Base-by-base conservation (phyloP, 176 grass and related monocot genomes). In the Musa beccarii region DNA sequence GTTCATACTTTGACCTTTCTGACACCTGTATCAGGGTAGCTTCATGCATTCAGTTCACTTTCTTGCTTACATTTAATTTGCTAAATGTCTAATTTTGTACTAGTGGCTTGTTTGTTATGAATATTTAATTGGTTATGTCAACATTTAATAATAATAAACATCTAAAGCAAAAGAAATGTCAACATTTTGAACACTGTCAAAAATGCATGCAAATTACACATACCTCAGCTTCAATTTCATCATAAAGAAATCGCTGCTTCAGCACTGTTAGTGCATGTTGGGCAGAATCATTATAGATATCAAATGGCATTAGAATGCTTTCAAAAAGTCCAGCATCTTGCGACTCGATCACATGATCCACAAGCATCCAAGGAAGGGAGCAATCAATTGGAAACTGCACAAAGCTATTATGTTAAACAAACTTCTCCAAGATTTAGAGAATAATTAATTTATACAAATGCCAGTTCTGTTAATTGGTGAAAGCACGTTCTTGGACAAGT, bases 151-250 rank as follows among this genome's bases (percentile, higher is more conserved):
- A 28, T 1, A 20, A 21, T 74, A 76, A 75, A 67, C 68, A 68
- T 19, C 24, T 0, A 8, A 8, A 65, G 11, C 59, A 74, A 0
- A 1, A 2, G 61, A 74, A 77, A 68, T 69, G 68, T 50, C 71
- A 73, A 21, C 14, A 22, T 53, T n/a, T 11, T 43, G 15, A 59
- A 19, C 23, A 62, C 2, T 49, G 15, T 23, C 54, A 59, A 9
- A 70, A 51, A 70, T 49, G 15, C 11, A 59, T 53, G 59, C 75
- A 52, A 54, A 16, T 1, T 71, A 51, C 3, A 13, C 68, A 76
- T 88, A 97, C 94, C 94, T 97, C 94, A 76, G 94, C 94, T 93
- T 97, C 94, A 87, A 97, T 93, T 93, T 97, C 94, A 74, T 97
- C 94, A 82, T 97, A 97, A 75, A 97, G 94, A 82, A 97, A 97